These are phyloP conservation scores for Vishniacozyma victoriae DNA, from an alignment of 768 basidiomycete species.

Conservation along the genomic window DNA sequence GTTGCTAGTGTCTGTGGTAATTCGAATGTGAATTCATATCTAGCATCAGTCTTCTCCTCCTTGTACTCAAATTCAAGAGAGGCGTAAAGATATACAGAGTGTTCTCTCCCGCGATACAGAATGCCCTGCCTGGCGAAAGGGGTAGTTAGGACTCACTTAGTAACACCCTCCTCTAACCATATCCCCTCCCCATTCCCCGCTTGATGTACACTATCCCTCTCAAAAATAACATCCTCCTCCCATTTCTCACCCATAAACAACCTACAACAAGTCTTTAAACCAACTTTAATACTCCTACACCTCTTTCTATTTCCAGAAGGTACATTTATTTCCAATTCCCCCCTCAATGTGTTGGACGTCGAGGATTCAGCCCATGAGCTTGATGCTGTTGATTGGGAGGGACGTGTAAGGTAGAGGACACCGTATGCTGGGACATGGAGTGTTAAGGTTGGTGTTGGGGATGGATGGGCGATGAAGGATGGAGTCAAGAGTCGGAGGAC, in stretches of 20 bases:
- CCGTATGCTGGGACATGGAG: neutral
- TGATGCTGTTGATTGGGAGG: no score
- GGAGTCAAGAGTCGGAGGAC: no score
- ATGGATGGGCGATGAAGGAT: no score
- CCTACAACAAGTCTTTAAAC: constrained; percentile 7
- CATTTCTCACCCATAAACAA: constrained; percentile 18
- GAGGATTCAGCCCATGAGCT: no score
- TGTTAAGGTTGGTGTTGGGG: neutral
- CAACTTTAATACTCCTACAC: constrained; percentile 8
- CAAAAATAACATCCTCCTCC: constrained; percentile 32
- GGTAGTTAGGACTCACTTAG: constrained; percentile 15
- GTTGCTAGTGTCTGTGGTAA: constrained; percentile 25
- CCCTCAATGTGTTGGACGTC: neutral
- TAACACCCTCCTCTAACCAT: constrained; percentile 31
- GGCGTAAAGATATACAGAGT: neutral
- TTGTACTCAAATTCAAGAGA: neutral
- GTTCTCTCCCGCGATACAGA: no score
- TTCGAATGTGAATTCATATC: constrained; percentile 34
- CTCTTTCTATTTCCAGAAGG: neutral
- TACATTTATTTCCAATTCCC: neutral
- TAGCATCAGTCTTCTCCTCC: no score
- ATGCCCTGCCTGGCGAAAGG: neutral
- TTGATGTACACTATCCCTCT: constrained; percentile 24
- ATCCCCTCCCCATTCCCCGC: constrained; percentile 27
- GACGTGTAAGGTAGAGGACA: neutral